Evolutionary conservation across 2,329 filamentous ascomycete species (phyloP).

Genomic region (Chaetothyriales sp.): DNA sequence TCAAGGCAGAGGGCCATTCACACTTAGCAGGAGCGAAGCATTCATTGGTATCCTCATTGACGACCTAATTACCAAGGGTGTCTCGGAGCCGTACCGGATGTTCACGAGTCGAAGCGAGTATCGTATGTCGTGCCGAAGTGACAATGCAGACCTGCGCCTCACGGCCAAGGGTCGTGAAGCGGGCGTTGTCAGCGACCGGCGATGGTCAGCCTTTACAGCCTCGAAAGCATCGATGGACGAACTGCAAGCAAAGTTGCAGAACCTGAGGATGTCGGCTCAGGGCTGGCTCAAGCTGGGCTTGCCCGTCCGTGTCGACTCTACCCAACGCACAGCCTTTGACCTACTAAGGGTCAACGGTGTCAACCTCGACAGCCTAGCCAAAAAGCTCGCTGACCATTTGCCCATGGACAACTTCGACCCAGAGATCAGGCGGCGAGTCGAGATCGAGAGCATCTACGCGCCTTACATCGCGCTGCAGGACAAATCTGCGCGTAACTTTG

Average conservation of each 20-base stretch:
- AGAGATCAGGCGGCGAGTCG: constrained; percentile 52
- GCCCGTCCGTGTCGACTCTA: constrained; percentile 49
- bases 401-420: constrained; percentile 34
- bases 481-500: constrained; percentile 49
- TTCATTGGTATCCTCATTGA: constrained; percentile 99
- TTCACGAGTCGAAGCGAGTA: constrained; percentile 95
- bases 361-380: constrained; percentile 31
- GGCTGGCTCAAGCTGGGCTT: constrained; percentile 60
- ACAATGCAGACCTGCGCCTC: constrained; percentile 82
- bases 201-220: constrained; percentile 57
- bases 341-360: constrained; percentile 55
- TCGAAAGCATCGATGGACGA: constrained; percentile 52
- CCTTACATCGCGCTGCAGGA: constrained; percentile 68
- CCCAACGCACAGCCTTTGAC: constrained; percentile 58
- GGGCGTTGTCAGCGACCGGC: constrained; percentile 61
- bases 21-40: constrained; percentile 66
- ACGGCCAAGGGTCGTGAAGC: constrained; percentile 61
- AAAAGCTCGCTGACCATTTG: constrained; percentile 41
- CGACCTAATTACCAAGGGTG: constrained; percentile 89
- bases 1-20: constrained; percentile 47
- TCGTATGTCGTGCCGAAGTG: constrained; percentile 76
- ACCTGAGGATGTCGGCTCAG: constrained; percentile 42
- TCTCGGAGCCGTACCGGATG: constrained; percentile 95
- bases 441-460: constrained; percentile 71
- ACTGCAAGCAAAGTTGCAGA: constrained; percentile 46